phyloP scores from a whole-genome alignment of 192 early-diverging fungal genomes.

The Martensiomyces pterosporus region DNA sequence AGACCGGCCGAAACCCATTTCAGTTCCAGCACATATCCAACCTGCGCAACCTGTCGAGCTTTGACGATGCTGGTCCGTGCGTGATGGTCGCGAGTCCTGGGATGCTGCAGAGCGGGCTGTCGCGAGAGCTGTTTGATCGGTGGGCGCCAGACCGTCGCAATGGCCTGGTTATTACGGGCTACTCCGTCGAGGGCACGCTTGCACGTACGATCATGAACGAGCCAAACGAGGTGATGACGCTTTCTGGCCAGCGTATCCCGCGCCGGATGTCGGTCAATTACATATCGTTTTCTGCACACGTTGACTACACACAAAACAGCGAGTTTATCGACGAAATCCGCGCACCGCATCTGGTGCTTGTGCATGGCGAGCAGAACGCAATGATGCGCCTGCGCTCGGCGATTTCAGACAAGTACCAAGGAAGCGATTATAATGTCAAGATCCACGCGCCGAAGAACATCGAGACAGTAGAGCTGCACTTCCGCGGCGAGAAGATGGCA shows the following conservation, averaged over 20 bases:
- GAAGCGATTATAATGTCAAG: slow-evolving; percentile 71
- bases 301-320: slow-evolving; percentile 94
- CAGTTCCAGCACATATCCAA: slow-evolving; percentile 94
- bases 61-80: slow-evolving; percentile 95
- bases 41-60: slow-evolving; percentile 76
- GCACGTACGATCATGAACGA: slow-evolving; percentile 82
- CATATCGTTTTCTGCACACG: slow-evolving; percentile 97
- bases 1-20: slow-evolving; percentile 84
- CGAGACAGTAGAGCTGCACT: slow-evolving; percentile 84
- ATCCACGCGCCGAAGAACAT: slow-evolving; percentile 89
- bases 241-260: slow-evolving; percentile 77
- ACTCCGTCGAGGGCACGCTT: slow-evolving; percentile 95
- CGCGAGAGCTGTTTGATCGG: slow-evolving; percentile 89
- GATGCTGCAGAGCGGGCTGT: slow-evolving; percentile 95
- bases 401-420: slow-evolving; percentile 75
- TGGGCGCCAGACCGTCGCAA: slow-evolving; percentile 93
- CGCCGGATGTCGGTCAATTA: slow-evolving; percentile 84
- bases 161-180: slow-evolving; percentile 93
- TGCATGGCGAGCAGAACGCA: slow-evolving; percentile 93
- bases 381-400: slow-evolving; percentile 90
- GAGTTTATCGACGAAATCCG: slow-evolving; percentile 95
- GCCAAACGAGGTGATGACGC: slow-evolving; percentile 75
- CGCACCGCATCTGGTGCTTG: slow-evolving; percentile 85
- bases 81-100: slow-evolving; percentile 98
- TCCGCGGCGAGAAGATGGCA: slow-evolving; percentile 93